A percentile compares a stretch with the other conserved stretches of the same genome.
These are phyloP conservation scores for Helotiales sp. DNA, from an alignment of 2,329 filamentous ascomycete species.

Conservation along the genomic window DNA sequence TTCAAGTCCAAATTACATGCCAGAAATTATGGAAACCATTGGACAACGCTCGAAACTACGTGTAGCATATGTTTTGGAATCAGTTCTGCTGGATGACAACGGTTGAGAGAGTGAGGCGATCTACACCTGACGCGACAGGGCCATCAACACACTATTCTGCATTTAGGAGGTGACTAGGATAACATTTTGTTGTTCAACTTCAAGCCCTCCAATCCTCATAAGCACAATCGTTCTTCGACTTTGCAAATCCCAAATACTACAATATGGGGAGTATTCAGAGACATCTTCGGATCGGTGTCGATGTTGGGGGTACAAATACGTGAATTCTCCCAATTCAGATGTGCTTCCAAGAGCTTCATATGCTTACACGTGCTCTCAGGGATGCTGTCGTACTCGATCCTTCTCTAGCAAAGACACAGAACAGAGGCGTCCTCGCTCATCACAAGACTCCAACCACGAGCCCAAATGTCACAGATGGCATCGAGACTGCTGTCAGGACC, in stretches of 20 bases:
- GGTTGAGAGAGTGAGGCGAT: background rate
- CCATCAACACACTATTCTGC: background rate
- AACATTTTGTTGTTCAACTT: background rate
- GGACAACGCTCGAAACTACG: background rate
- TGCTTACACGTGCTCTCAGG: constrained; percentile 18
- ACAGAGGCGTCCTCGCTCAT: constrained; percentile 31
- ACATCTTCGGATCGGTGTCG: constrained; percentile 33
- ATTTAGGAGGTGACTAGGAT: too few relatives aligned
- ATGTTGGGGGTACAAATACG: constrained; percentile 42
- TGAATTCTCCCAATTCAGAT: constrained; percentile 1
- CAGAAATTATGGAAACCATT: background rate
- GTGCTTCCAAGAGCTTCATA: background rate
- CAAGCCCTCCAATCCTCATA: background rate
- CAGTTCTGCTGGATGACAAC: background rate
- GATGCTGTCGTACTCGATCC: constrained; percentile 32
- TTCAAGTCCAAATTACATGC: background rate
- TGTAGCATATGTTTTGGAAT: background rate
- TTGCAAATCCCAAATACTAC: too few relatives aligned
- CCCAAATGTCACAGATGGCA: constrained; percentile 27
- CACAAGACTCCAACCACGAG: constrained; percentile 37
- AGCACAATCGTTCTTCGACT: too few relatives aligned
- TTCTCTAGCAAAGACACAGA: constrained; percentile 21
- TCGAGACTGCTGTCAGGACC: constrained; percentile 22
- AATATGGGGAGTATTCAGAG: constrained; percentile 8
- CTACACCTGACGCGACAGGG: background rate